Evolutionary conservation across 805 yeast species (phyloP), one percentile per base, ranked within the genome.

Genomic region (Cyberlindnera maritima): DNA sequence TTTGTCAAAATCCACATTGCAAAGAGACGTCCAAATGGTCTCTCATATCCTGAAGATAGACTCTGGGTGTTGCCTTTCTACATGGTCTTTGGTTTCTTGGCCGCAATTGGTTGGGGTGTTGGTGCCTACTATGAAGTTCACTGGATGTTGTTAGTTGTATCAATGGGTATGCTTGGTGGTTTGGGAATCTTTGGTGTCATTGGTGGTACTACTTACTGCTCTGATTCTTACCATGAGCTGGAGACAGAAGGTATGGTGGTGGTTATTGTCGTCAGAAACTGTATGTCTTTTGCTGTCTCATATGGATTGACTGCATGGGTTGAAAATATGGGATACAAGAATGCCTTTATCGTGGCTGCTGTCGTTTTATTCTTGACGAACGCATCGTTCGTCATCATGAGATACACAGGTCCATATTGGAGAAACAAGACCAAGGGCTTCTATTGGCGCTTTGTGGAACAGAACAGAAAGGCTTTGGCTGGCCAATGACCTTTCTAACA

Each of bases 281-380:
- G 75, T 15, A 74, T 81, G 74, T 75, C 79, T 14, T 82, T 82
- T 57, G 83, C 78, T 4, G 72, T 77, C 61, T 76, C 75, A 41
- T 81, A 81, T 48, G 85, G 82, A 21, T 71, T 79, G 48, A 79
- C 81, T 2, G 77, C 80, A 17, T 82, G 85, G 81, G 67, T 80
- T 31, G 62, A 56, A 3, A 69, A 74, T 51, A 61, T 70, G 43
- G 87, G 87, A 1, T 66, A 70, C 44, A 79, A 80, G 54, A 75
- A 79, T 55, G 71, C 82, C 15, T 81, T 80, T 50, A 72, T 81
- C 41, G 74, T 78, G 1, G 75, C 81, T 12, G 83, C 78, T 1
- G 74, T 75, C 46, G 69, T 79, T 52, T 71, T 78, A 42, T 60
- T 80, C 32, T 71, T 71, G 41, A 52, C 58, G 23, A 55, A 54